phyloP scores from a whole-genome alignment of 139 green algal species.

The Axilococcus clingmanii region DNA sequence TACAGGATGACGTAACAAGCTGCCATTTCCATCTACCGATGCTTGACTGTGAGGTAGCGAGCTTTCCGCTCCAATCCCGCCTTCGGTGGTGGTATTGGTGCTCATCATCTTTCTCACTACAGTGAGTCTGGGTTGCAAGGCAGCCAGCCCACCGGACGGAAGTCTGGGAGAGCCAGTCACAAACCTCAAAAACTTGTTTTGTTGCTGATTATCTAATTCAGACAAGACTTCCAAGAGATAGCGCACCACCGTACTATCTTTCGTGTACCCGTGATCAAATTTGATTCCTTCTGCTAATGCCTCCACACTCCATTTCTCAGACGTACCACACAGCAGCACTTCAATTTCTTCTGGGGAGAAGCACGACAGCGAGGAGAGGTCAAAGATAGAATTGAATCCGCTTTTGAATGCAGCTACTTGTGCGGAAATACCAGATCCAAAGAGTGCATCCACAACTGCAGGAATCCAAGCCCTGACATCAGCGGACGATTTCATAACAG shows the following conservation, averaged over 20 bases:
- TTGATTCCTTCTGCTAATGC: slow-evolving; percentile 75
- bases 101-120: slow-evolving; percentile 86
- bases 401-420: slow-evolving; percentile 67
- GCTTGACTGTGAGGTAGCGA: slow-evolving; percentile 4
- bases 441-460: slow-evolving; percentile 74
- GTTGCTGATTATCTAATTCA: slow-evolving; percentile 73
- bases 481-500: slow-evolving; percentile 42
- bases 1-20: slow-evolving; percentile 15
- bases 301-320: slow-evolving; percentile 75
- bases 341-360: slow-evolving; percentile 94
- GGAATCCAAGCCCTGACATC: slow-evolving; percentile 77
- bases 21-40: slow-evolving; percentile 7
- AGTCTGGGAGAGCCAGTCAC: slow-evolving; percentile 89
- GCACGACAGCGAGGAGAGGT: slow-evolving; percentile 34
- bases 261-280: slow-evolving; percentile 86
- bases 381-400: slow-evolving; percentile 85
- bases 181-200: slow-evolving; percentile 92
- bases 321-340: slow-evolving; percentile 77
- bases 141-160: slow-evolving; percentile 80
- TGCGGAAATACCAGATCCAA: slow-evolving; percentile 59
- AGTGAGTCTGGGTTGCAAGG: slow-evolving; percentile 86
- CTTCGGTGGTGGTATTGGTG: background rate
- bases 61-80: background rate
- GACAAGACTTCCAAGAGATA: slow-evolving; percentile 79
- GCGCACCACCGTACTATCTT: slow-evolving; percentile 21